Percentiles rank a stretch among this genome's conserved stretches.
Evolutionary conservation across 139 green algal genomes (phyloP).

Genomic region (Axilococcus clingmanii): DNA sequence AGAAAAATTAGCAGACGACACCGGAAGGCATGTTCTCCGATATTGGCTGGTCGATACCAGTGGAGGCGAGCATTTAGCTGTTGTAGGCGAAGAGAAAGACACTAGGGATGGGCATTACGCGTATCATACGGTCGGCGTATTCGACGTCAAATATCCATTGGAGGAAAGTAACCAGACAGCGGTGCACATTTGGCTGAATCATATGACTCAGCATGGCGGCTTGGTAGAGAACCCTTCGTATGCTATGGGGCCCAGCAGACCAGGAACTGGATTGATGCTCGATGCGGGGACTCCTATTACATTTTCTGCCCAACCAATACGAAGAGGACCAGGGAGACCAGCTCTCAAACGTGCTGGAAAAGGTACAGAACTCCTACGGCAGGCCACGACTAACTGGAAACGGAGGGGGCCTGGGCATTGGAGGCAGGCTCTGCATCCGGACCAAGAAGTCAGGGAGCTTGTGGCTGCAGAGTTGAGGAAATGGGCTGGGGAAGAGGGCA

Average conservation of each 20-base stretch:
- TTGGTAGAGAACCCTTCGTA: neutral
- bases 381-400: neutral
- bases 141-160: conserved; percentile 13
- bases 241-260: neutral
- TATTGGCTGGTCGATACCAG: conserved; percentile 33
- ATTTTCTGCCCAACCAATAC: neutral
- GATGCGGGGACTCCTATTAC: too few species aligned
- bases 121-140: conserved; percentile 24
- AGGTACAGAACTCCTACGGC: too few species aligned
- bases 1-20: conserved; percentile 15
- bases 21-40: conserved; percentile 20
- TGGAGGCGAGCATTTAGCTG: conserved; percentile 24
- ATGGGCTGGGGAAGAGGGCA: conserved; percentile 18
- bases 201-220: conserved; percentile 3
- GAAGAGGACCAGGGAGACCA: neutral
- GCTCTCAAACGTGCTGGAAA: neutral
- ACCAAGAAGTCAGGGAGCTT: conserved; percentile 9
- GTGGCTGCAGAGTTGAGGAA: conserved; percentile 13
- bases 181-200: conserved; percentile 6
- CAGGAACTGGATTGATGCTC: neutral
- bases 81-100: conserved; percentile 36
- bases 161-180: conserved; percentile 9
- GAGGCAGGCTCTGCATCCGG: conserved; percentile 4
- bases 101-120: conserved; percentile 45
- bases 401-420: neutral